These are phyloP conservation scores for Narthecium ossifragum DNA, from an alignment of 106 monocot species.

Conservation along the genomic window DNA sequence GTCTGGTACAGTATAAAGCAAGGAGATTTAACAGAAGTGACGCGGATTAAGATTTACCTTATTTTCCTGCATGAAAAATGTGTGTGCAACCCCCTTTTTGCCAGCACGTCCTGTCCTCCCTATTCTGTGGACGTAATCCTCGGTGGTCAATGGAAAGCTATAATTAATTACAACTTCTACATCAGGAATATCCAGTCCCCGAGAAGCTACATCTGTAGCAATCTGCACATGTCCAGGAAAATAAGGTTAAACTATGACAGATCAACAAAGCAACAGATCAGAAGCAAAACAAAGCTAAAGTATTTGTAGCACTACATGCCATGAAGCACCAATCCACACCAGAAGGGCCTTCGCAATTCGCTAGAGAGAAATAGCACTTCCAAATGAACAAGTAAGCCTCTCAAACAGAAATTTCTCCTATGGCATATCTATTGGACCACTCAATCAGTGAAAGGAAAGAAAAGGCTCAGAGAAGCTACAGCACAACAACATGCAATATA, in stretches of 20 bases:
- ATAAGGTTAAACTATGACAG: not conserved
- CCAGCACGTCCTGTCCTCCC: constrained; percentile 97
- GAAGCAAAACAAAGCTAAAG: too few relatives aligned
- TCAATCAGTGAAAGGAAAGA: too few relatives aligned
- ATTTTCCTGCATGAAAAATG: constrained; percentile 85
- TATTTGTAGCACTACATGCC: too few relatives aligned
- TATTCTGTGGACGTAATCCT: constrained; percentile 96
- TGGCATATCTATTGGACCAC: too few relatives aligned
- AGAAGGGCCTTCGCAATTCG: too few relatives aligned
- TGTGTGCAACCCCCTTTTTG: constrained; percentile 95
- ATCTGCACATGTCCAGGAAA: constrained; percentile 31
- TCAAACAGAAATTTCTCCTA: too few relatives aligned
- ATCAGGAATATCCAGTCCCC: constrained; percentile 97
- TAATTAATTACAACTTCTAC: constrained; percentile 98
- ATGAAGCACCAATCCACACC: too few relatives aligned
- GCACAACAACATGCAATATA: too few relatives aligned
- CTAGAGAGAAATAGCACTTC: too few relatives aligned
- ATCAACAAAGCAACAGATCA: too few relatives aligned
- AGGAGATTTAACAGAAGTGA: not conserved
- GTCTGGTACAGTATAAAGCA: not conserved
- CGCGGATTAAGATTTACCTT: constrained; percentile 38
- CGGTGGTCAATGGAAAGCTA: constrained; percentile 89
- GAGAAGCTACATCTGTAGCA: constrained; percentile 96
- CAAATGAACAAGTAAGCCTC: too few relatives aligned
- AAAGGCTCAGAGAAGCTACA: too few relatives aligned